Evolutionary conservation across 2,329 filamentous ascomycete species (phyloP).

Genomic region (Fusarium decemcellulare): DNA sequence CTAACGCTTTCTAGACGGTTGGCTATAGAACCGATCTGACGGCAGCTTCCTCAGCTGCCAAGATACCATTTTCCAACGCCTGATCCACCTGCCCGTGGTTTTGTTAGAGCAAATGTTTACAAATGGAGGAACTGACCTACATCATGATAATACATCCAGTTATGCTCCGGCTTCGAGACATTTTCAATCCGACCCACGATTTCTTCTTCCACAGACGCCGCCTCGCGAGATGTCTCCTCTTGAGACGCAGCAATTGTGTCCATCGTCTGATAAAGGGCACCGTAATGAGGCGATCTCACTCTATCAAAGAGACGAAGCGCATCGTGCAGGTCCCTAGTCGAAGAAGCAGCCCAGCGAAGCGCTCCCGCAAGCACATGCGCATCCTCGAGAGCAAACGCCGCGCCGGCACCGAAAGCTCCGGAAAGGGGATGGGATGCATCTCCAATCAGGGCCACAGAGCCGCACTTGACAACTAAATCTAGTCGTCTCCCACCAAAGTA

Average conservation of each 20-base stretch:
- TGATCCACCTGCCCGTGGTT: background rate
- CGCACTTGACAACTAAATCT: background rate
- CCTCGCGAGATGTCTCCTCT: background rate
- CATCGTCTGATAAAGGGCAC: background rate
- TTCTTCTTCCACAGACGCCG: background rate
- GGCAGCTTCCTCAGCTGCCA: background rate
- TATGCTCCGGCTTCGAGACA: background rate
- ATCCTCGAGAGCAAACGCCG: conserved; percentile 54
- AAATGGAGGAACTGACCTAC: background rate
- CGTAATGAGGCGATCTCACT: background rate
- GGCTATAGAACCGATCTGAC: background rate
- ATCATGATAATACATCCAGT: conserved; percentile 1
- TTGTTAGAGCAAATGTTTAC: background rate
- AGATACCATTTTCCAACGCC: background rate
- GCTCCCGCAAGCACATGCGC: background rate
- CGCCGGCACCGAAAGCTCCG: conserved; percentile 57
- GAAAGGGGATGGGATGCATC: conserved; percentile 69
- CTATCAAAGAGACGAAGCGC: background rate
- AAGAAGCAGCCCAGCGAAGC: background rate
- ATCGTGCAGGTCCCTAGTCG: background rate
- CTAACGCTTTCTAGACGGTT: too few relatives aligned
- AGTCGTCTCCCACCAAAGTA: background rate
- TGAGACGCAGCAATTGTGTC: background rate
- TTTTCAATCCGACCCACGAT: background rate
- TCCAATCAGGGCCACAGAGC: conserved; percentile 60